Conservation (phyloP, 1,284 basidiomycete genomes). For the Agaricales sp. region DNA sequence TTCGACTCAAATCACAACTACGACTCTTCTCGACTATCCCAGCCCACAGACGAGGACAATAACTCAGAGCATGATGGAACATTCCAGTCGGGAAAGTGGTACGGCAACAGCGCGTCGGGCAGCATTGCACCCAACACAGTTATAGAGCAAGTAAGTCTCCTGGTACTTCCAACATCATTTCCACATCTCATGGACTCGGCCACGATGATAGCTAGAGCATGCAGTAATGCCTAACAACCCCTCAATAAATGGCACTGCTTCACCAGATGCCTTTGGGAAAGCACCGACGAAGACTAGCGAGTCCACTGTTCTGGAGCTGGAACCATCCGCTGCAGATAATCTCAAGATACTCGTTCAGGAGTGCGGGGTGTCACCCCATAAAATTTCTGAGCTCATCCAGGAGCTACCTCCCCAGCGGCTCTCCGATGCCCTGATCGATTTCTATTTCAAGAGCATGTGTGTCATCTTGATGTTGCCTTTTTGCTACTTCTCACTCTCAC, state of each 20-base stretch:
- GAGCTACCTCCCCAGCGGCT: conserved; percentile 74
- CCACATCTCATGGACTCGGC: too few species aligned
- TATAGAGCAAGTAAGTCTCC: conserved; percentile 55
- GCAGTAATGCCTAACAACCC: conserved; percentile 33
- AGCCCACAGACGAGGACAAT: conserved; percentile 50
- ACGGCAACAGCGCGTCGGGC: conserved; percentile 69
- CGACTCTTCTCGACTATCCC: conserved; percentile 36
- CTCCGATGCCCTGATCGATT: conserved; percentile 65
- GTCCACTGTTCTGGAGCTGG: background rate
- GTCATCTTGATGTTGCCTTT: conserved; percentile 20
- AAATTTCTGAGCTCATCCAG: conserved; percentile 80
- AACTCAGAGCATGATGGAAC: conserved; percentile 64
- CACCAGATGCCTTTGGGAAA: too few species aligned
- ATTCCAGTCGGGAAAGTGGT: conserved; percentile 77
- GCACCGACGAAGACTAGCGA: background rate
- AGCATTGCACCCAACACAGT: conserved; percentile 69
- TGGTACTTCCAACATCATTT: conserved; percentile 6
- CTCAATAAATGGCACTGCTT: conserved; percentile 18
- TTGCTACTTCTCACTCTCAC: conserved; percentile 5
- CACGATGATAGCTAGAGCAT: conserved; percentile 39
- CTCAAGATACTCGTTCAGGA: conserved; percentile 78
- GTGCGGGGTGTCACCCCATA: conserved; percentile 83
- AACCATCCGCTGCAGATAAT: conserved; percentile 60
- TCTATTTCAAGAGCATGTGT: conserved; percentile 70
- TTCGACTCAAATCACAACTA: background rate